Conservation (phyloP, 177 flowering plant genomes). For the Vitis hybrid region DNA sequence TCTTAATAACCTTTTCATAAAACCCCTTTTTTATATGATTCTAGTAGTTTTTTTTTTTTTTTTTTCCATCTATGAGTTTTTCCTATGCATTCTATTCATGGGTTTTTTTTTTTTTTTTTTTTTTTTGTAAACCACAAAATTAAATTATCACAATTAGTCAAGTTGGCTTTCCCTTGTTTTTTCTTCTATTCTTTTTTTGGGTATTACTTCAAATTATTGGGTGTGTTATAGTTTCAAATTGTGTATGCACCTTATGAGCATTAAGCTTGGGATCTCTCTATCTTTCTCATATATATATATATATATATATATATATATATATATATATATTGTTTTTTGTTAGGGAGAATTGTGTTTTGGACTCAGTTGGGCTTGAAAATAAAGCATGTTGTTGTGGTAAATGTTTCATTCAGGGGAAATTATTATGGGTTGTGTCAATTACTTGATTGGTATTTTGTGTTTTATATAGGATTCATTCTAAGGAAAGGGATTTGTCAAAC, state of each 20-base stretch:
- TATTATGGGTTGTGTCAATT: too few relatives aligned
- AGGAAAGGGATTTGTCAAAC: too few relatives aligned
- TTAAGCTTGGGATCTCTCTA: neutral
- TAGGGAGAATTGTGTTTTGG: too few relatives aligned
- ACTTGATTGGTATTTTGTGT: too few relatives aligned
- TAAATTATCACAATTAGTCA: neutral
- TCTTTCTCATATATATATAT: neutral
- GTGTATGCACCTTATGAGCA: neutral
- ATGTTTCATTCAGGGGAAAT: too few relatives aligned
- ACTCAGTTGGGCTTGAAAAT: too few relatives aligned
- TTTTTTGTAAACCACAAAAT: too few relatives aligned
- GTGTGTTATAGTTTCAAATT: neutral
- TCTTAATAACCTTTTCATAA: neutral
- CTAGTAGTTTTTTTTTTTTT: neutral
- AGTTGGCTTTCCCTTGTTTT: neutral
- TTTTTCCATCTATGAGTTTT: slow-evolving; percentile 7
- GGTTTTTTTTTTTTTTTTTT: neutral
- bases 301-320: too few relatives aligned
- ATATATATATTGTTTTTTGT: too few relatives aligned
- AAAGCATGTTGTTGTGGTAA: too few relatives aligned
- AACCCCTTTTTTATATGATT: neutral
- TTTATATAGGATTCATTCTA: too few relatives aligned
- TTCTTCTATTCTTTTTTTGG: neutral
- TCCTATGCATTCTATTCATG: neutral
- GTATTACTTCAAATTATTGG: neutral